phyloP scores from a whole-genome alignment of 1,284 basidiomycete genomes.

The Golubevia sp. region DNA sequence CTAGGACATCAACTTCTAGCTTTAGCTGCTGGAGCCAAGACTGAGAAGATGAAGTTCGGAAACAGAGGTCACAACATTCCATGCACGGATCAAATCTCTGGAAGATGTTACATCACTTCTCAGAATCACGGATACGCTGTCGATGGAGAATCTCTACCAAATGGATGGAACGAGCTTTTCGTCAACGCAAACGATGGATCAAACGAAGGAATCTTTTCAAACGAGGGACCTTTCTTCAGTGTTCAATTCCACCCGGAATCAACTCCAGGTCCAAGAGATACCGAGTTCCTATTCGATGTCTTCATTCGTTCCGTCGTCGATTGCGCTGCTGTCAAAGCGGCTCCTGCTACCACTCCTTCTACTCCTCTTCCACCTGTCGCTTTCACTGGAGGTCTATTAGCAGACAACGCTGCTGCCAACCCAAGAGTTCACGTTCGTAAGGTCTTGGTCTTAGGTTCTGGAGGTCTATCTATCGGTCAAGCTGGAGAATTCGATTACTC shows the following conservation, averaged over 20 bases:
- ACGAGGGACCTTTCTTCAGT: slow-evolving; percentile 86
- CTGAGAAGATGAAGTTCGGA: slow-evolving; percentile 99
- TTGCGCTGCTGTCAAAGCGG: slow-evolving; percentile 6
- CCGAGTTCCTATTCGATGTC: slow-evolving; percentile 97
- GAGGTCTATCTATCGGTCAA: slow-evolving; percentile 95
- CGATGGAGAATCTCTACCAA: slow-evolving; percentile 76
- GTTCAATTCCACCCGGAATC: slow-evolving; percentile 99
- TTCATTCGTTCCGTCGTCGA: slow-evolving; percentile 87
- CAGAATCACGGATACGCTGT: slow-evolving; percentile 99
- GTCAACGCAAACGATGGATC: slow-evolving; percentile 94
- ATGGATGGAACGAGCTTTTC: slow-evolving; percentile 92
- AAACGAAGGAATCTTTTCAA: slow-evolving; percentile 92
- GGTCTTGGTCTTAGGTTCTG: slow-evolving; percentile 96
- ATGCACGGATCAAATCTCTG: slow-evolving; percentile 89
- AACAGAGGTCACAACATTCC: slow-evolving; percentile 99
- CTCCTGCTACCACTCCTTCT: slow-evolving; percentile 18
- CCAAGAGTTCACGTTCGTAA: slow-evolving; percentile 83
- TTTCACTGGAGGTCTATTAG: slow-evolving; percentile 84
- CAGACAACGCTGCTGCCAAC: slow-evolving; percentile 77
- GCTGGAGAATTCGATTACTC: slow-evolving; percentile 99
- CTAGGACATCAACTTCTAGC: slow-evolving; percentile 96
- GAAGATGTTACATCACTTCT: slow-evolving; percentile 97
- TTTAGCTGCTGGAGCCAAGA: slow-evolving; percentile 88
- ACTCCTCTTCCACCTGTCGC: slow-evolving; percentile 68
- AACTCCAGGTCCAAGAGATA: slow-evolving; percentile 96